phyloP scores from a whole-genome alignment of 345 rosid species.

The Populus davidiana region DNA sequence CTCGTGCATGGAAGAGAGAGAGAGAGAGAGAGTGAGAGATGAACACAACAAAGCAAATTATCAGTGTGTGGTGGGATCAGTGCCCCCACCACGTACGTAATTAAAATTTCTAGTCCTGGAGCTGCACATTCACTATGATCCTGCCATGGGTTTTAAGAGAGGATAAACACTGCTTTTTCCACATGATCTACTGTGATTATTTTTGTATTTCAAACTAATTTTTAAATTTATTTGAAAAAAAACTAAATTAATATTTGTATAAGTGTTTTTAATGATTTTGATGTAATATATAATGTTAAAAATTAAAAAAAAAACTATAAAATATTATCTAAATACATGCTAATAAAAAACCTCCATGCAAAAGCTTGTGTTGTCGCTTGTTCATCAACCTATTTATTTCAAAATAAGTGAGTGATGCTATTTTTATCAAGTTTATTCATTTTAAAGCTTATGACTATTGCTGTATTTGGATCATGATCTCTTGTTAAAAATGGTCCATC shows the following conservation, averaged over 20 bases:
- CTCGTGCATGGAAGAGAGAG: conserved; percentile 34
- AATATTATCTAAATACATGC: too few species aligned
- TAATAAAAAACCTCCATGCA: background rate
- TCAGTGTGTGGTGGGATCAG: conserved; percentile 35
- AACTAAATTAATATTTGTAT: too few species aligned
- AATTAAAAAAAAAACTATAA: too few species aligned
- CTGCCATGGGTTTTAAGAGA: background rate
- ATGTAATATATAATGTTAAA: too few species aligned
- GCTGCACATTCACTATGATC: background rate
- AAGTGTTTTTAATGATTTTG: too few species aligned
- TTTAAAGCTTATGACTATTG: too few species aligned
- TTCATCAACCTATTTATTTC: background rate
- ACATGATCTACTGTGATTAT: too few species aligned
- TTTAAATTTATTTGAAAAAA: too few species aligned
- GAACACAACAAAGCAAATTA: conserved; percentile 10
- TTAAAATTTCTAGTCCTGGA: conserved; percentile 14
- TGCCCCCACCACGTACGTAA: background rate
- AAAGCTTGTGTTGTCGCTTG: background rate
- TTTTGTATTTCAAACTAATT: too few species aligned
- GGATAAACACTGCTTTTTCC: background rate
- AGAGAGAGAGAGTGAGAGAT: background rate
- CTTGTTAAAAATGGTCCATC: too few species aligned
- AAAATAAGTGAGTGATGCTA: background rate
- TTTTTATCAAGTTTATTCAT: background rate
- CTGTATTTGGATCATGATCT: too few species aligned